These are phyloP conservation scores for Liriodendron chinense DNA, from an alignment of 164 flowering plant genomes.

Conservation along the genomic window DNA sequence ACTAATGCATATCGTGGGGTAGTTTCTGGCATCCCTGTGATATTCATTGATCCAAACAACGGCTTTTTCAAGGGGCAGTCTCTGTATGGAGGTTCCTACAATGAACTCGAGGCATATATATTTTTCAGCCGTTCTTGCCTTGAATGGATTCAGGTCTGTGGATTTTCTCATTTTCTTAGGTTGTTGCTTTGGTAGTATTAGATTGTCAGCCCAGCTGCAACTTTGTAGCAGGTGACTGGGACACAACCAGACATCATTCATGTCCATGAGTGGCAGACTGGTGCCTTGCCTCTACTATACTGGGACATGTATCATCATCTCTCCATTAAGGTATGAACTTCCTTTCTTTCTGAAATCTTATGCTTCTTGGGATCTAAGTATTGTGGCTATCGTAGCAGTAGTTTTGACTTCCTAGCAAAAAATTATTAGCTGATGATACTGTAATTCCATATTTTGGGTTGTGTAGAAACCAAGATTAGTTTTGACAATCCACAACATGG, in stretches of 20 bases:
- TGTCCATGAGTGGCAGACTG: slow-evolving; percentile 73
- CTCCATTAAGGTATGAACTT: slow-evolving; percentile 42
- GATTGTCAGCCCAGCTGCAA: background rate
- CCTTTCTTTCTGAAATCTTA: background rate
- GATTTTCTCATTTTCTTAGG: background rate
- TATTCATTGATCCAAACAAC: slow-evolving; percentile 55
- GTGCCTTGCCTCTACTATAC: slow-evolving; percentile 60
- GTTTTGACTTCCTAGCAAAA: background rate
- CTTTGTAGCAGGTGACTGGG: slow-evolving; percentile 45
- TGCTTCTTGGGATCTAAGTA: background rate
- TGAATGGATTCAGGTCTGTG: slow-evolving; percentile 74
- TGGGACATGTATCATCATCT: slow-evolving; percentile 68
- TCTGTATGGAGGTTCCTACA: slow-evolving; percentile 65
- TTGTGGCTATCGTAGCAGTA: background rate
- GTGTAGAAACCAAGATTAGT: slow-evolving; percentile 61
- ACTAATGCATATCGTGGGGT: slow-evolving; percentile 49
- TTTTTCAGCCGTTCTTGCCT: slow-evolving; percentile 72
- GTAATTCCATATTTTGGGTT: background rate
- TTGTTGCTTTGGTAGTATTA: background rate
- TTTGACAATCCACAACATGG: slow-evolving; percentile 72
- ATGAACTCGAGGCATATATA: slow-evolving; percentile 69
- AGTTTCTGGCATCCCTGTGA: slow-evolving; percentile 51
- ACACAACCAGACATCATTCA: slow-evolving; percentile 64
- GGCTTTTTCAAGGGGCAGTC: slow-evolving; percentile 54
- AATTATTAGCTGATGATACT: background rate